These are phyloP conservation scores for Acacia acuminata DNA, from an alignment of 306 rosid genomes.

Conservation along the genomic window DNA sequence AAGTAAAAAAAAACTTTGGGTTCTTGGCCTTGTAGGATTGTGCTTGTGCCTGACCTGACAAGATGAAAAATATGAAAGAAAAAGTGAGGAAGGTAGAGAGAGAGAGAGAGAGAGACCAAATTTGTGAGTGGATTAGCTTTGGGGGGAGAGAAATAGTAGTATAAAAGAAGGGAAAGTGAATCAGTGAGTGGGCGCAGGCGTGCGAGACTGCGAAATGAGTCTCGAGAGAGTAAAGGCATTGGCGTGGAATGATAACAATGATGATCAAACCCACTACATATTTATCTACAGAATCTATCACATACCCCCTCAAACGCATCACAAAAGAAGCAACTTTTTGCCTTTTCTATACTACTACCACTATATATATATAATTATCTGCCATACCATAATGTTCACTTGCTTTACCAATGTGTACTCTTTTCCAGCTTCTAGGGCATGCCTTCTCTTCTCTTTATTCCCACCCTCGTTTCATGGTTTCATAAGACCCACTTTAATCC, in stretches of 20 bases:
- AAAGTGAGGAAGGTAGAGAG: too few species aligned
- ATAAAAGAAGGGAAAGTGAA: not conserved
- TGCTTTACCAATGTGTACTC: slow-evolving; percentile 54
- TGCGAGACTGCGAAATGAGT: slow-evolving; percentile 69
- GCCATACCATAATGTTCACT: slow-evolving; percentile 13
- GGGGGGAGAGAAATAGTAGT: slow-evolving; percentile 28
- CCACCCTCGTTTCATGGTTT: slow-evolving; percentile 33
- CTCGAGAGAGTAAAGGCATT: slow-evolving; percentile 58
- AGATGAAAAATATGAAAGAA: slow-evolving; percentile 39
- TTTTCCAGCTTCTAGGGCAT: slow-evolving; percentile 73
- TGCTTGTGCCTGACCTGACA: slow-evolving; percentile 50
- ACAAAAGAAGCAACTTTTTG: slow-evolving; percentile 24
- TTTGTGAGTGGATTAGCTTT: slow-evolving; percentile 70
- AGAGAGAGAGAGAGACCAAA: too few species aligned
- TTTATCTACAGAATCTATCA: not conserved
- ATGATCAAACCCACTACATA: slow-evolving; percentile 72
- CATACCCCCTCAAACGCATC: slow-evolving; percentile 6
- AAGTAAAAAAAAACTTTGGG: not conserved
- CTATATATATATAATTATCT: not conserved
- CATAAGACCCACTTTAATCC: slow-evolving; percentile 4
- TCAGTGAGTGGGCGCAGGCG: slow-evolving; percentile 87
- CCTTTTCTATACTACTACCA: slow-evolving; percentile 37
- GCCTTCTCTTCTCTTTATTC: slow-evolving; percentile 38
- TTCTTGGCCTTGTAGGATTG: slow-evolving; percentile 34
- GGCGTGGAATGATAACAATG: slow-evolving; percentile 66